These are phyloP conservation scores for Zygoascus ofunaensis DNA, from an alignment of 805 yeast genomes.

Conservation along the genomic window DNA sequence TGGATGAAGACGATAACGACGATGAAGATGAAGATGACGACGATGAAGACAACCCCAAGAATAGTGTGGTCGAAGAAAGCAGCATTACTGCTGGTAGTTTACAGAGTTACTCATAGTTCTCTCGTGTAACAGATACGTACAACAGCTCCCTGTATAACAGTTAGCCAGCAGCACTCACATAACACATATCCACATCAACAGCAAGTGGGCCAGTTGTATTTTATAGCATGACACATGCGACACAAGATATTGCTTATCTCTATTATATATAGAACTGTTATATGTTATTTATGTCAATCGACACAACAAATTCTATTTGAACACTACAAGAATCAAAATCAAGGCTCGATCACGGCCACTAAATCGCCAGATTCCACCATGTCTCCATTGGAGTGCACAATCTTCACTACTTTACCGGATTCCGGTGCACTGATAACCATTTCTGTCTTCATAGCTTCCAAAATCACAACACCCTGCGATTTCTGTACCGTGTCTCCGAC, in stretches of 20 bases:
- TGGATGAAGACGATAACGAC: slow-evolving; percentile 12
- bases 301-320: too few relatives aligned
- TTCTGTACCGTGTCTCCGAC: slow-evolving; percentile 66
- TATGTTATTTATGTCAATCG: too few relatives aligned
- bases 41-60: slow-evolving; percentile 4
- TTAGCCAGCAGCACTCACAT: background rate
- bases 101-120: background rate
- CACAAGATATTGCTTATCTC: too few relatives aligned
- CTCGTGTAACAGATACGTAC: background rate
- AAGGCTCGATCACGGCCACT: slow-evolving; percentile 65
- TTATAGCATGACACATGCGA: too few relatives aligned
- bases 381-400: slow-evolving; percentile 74
- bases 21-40: slow-evolving; percentile 15
- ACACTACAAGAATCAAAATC: too few relatives aligned
- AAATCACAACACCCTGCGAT: slow-evolving; percentile 77
- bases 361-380: slow-evolving; percentile 96
- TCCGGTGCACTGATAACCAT: slow-evolving; percentile 72
- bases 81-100: background rate
- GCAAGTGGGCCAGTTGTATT: too few relatives aligned
- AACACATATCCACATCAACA: background rate
- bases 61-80: background rate
- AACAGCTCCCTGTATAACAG: too few relatives aligned
- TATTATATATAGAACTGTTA: too few relatives aligned
- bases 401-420: slow-evolving; percentile 27
- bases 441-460: slow-evolving; percentile 98